Evolutionary conservation across 306 rosid species (phyloP).

Genomic region (Alnus rubra): DNA sequence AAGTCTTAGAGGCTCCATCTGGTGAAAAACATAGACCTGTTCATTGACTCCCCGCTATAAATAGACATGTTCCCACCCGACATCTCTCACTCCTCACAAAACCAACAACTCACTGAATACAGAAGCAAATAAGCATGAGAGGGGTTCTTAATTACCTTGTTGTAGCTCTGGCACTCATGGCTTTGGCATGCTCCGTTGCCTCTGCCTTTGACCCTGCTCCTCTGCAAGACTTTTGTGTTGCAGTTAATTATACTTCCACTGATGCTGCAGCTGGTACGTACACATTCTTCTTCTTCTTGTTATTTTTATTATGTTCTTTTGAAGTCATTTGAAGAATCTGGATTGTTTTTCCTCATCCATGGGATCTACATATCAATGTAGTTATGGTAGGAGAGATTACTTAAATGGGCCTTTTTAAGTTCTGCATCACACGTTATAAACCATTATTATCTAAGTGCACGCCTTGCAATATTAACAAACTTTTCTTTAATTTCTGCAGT

Average conservation of each 20-base stretch:
- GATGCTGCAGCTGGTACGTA: neutral
- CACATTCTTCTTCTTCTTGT: too few species aligned
- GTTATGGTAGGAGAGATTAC: neutral
- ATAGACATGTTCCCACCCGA: too few species aligned
- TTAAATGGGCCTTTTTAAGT: too few species aligned
- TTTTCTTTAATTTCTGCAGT: neutral
- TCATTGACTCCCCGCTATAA: too few species aligned
- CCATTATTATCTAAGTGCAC: neutral
- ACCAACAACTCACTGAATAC: too few species aligned
- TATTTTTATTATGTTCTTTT: too few species aligned
- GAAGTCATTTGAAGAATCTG: too few species aligned
- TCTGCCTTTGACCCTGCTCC: constrained; percentile 5
- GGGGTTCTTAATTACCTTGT: neutral
- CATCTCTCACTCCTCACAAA: too few species aligned
- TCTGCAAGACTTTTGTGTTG: neutral
- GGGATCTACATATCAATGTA: neutral
- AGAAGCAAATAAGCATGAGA: neutral
- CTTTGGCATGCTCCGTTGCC: neutral
- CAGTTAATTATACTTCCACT: neutral
- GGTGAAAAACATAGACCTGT: too few species aligned
- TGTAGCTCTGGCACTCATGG: neutral
- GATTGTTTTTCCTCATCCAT: too few species aligned
- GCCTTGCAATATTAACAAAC: neutral
- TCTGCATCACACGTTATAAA: neutral
- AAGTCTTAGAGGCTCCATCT: too few species aligned